A percentile compares a stretch with the other conserved stretches of the same genome.
These are phyloP conservation scores for Smallanthus sonchifolius DNA, from an alignment of 129 eudicot genomes.

Conservation along the genomic window DNA sequence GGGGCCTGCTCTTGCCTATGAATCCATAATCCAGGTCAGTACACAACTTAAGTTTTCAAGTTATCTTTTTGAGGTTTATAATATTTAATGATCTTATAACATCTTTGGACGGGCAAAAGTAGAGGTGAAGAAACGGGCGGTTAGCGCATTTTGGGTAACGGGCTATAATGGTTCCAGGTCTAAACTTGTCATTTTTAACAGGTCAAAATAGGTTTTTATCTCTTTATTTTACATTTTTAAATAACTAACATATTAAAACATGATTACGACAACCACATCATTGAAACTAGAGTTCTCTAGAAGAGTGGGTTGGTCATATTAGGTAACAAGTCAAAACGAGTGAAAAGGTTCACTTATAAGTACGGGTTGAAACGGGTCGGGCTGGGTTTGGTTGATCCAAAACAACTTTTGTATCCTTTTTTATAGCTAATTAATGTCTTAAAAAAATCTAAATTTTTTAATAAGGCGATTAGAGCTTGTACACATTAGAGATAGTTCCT, in stretches of 20 bases:
- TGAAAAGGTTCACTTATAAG: neutral
- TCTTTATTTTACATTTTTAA: no score
- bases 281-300: neutral
- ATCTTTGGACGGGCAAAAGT: neutral
- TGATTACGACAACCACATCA: neutral
- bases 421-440: neutral
- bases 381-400: neutral
- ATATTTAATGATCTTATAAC: neutral
- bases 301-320: neutral
- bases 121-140: neutral
- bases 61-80: neutral
- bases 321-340: neutral
- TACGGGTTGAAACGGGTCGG: neutral
- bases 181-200: neutral
- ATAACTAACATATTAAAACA: neutral
- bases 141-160: neutral
- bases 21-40: constrained; percentile 68
- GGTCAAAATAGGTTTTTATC: neutral
- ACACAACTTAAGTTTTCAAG: neutral
- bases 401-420: neutral
- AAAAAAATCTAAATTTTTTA: neutral
- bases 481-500: neutral
- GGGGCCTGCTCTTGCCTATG: constrained; percentile 67
- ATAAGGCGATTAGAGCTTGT: neutral
- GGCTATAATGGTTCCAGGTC: neutral